Conservation (phyloP, 163 green algal genomes). For the Prototheca cutis region DNA sequence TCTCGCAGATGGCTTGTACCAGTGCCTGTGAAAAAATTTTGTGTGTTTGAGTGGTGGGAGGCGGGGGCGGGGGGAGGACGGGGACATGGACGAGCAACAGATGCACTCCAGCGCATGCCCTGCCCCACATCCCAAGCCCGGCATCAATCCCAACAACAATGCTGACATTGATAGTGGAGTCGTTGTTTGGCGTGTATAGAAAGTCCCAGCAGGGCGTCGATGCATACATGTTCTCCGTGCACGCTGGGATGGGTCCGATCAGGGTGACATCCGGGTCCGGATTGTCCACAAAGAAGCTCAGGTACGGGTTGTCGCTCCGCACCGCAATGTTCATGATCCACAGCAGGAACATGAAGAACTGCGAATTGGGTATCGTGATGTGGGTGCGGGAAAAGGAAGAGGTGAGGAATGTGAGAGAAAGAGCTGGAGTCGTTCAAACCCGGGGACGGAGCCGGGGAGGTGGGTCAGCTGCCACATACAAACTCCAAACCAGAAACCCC, state of each 20-base stretch:
- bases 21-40: too few relatives aligned
- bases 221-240: conserved; percentile 25
- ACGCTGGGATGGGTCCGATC: conserved; percentile 35
- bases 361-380: background rate
- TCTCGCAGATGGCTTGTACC: conserved; percentile 32
- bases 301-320: conserved; percentile 27
- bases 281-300: conserved; percentile 9
- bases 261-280: conserved; percentile 12
- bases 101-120: too few relatives aligned
- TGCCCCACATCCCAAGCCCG: too few relatives aligned
- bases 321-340: conserved; percentile 25
- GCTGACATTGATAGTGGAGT: conserved; percentile 26
- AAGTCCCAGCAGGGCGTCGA: conserved; percentile 37
- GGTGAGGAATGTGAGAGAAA: background rate
- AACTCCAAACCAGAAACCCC: too few relatives aligned
- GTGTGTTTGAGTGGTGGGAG: too few relatives aligned
- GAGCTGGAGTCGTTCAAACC: background rate
- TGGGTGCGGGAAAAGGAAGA: background rate
- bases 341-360: conserved; percentile 30
- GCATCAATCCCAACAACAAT: background rate
- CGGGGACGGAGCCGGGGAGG: too few relatives aligned
- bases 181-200: conserved; percentile 37
- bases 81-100: too few relatives aligned
- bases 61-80: too few relatives aligned
- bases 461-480: too few relatives aligned